A percentile compares a stretch with the other conserved stretches of the same genome.
These are phyloP conservation scores for Alternaria viburni DNA, from an alignment of 2,329 filamentous ascomycete genomes.

Conservation along the genomic window DNA sequence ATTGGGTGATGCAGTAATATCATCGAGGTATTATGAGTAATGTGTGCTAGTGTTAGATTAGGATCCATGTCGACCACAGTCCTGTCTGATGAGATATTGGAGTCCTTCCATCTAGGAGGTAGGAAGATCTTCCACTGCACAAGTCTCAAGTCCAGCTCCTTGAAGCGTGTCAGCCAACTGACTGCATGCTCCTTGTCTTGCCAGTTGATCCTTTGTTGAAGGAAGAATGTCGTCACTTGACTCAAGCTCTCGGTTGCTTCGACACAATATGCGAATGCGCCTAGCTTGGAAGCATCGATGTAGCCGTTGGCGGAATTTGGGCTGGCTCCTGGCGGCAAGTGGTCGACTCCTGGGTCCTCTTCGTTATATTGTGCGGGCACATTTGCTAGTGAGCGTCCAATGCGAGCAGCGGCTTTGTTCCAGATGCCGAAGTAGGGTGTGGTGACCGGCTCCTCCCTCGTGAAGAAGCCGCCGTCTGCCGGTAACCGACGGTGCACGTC, in stretches of 20 bases:
- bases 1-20: slow-evolving; percentile 44
- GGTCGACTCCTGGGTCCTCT: slow-evolving; percentile 34
- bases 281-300: slow-evolving; percentile 45
- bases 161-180: slow-evolving; percentile 44
- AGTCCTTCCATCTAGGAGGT: slow-evolving; percentile 42
- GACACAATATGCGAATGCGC: slow-evolving; percentile 44
- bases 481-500: slow-evolving; percentile 43
- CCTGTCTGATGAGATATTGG: slow-evolving; percentile 38
- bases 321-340: slow-evolving; percentile 30
- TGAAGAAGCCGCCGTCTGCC: slow-evolving; percentile 44
- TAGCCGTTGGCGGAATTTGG: slow-evolving; percentile 39
- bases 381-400: slow-evolving; percentile 39
- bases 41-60: slow-evolving; percentile 43
- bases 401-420: slow-evolving; percentile 43
- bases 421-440: slow-evolving; percentile 46
- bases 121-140: slow-evolving; percentile 46
- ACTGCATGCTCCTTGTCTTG: slow-evolving; percentile 45
- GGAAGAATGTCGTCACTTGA: slow-evolving; percentile 44
- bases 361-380: slow-evolving; percentile 45
- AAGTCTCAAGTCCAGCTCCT: slow-evolving; percentile 42
- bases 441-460: slow-evolving; percentile 40
- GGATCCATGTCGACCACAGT: slow-evolving; percentile 43
- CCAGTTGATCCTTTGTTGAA: slow-evolving; percentile 44
- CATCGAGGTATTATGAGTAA: slow-evolving; percentile 46
- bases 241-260: slow-evolving; percentile 44